Evolutionary conservation across 208 protist species (phyloP), one percentile per base, ranked within the genome.

Genomic region (Wallacemonas sp.): DNA sequence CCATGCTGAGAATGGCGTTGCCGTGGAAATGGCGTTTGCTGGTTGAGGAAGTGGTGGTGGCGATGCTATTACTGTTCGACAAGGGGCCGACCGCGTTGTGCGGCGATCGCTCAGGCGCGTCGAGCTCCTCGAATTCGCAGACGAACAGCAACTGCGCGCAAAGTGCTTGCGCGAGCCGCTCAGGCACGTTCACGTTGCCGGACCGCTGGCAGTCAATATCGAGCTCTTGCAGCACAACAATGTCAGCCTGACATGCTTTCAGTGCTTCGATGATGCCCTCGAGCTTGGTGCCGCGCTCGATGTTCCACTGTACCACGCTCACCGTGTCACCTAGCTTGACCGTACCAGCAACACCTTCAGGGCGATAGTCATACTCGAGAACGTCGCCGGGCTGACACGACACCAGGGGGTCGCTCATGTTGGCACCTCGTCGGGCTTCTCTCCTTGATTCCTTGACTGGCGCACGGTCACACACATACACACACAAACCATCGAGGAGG

Each of bases 101-200:
- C 3, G 63, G 42, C 1, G 57, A 53, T 10, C 89, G 81, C 15
- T 59, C 48, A 0, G 37, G 30, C 9, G 46, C 32, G 48, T 92
- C 86, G 0, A 93, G 61, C 66, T 95, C 82, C 54, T 91, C 68
- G 41, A 95, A 92, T 41, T 95, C 86, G 54, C 76, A 87, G n/a
- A 81, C 74, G 63, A 95, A 95, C 73, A 81, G 72, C 1, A 82
- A 12, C 38, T 89, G 64, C n/a, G 77, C 71, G 13, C 73, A 26
- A 13, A 93, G 76, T 22, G 78, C 80, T 73, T 79, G 46, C 1
- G 87, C 84, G 8, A 95, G 52, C 32, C 68, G 70, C n/a, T 76
- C 59, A 2, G 77, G 66, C n/a, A 92, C 73, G 42, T 95, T 91
- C 8, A 70, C 59, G 52, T 89, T 87, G 32, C 38, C 37, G 17